These are phyloP conservation scores for Tephrocybe sp. DNA, from an alignment of 768 basidiomycete species.

Conservation along the genomic window DNA sequence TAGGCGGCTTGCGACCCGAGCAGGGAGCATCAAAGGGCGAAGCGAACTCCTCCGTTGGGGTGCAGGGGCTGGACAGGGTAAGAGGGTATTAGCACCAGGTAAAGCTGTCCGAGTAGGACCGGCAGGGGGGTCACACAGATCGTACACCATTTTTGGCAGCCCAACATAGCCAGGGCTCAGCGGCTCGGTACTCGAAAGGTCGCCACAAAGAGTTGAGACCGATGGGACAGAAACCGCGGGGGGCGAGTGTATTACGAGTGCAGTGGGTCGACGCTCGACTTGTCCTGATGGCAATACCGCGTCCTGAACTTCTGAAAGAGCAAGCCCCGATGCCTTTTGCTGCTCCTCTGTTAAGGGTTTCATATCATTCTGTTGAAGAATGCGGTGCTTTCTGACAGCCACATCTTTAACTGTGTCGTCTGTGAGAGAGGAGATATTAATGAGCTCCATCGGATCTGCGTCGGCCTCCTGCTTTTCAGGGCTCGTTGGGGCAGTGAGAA, in stretches of 20 bases:
- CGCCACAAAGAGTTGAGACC: background rate
- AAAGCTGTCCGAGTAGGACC: background rate
- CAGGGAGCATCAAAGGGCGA: constrained; percentile 8
- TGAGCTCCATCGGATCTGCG: background rate
- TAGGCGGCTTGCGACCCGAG: constrained; percentile 2
- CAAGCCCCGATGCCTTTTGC: background rate
- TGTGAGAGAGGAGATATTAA: background rate
- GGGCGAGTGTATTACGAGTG: background rate
- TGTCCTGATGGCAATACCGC: background rate
- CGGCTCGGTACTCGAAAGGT: background rate
- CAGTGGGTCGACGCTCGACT: background rate
- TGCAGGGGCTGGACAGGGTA: background rate
- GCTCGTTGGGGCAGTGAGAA: constrained; percentile 16
- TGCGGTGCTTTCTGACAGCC: background rate
- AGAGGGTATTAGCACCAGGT: background rate
- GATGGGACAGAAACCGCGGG: background rate
- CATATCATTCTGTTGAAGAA: background rate
- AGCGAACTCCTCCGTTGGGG: constrained; percentile 2
- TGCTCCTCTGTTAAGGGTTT: background rate
- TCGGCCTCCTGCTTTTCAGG: constrained; percentile 2
- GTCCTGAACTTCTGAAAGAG: constrained; percentile 6
- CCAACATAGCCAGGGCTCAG: background rate
- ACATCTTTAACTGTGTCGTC: background rate
- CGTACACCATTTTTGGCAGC: constrained; percentile 8
- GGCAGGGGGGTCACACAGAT: background rate